phyloP scores from a whole-genome alignment of 2,329 filamentous ascomycete genomes.

The Gnomoniopsis smithogilvyi region DNA sequence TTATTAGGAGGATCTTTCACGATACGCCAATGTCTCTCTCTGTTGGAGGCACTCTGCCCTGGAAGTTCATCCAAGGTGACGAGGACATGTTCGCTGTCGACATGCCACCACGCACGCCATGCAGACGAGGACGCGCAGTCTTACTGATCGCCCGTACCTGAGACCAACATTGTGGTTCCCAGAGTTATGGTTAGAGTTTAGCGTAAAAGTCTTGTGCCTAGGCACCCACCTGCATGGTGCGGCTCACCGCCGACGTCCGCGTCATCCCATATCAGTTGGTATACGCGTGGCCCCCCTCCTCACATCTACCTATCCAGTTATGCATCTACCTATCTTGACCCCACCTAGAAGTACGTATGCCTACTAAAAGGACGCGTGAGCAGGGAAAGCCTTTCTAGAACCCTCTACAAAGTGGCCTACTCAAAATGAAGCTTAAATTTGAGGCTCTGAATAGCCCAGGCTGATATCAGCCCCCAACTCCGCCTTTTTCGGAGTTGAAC shows the following conservation, averaged over 20 bases:
- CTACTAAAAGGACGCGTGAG: background rate
- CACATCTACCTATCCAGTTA: background rate
- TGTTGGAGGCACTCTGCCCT: background rate
- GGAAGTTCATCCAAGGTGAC: background rate
- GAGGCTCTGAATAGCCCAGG: background rate
- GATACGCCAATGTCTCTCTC: background rate
- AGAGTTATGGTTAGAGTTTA: conserved; percentile 1
- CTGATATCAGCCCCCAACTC: background rate
- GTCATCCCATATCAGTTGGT: conserved; percentile 1
- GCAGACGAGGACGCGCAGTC: background rate
- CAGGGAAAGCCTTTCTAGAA: no score
- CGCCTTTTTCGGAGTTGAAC: background rate
- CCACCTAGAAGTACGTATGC: background rate
- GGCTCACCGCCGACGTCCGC: conserved; percentile 3
- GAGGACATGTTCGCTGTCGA: background rate
- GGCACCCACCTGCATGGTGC: background rate
- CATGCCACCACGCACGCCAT: background rate
- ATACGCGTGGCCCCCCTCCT: background rate
- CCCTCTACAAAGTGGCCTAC: no score
- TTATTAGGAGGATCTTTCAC: background rate
- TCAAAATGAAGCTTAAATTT: background rate
- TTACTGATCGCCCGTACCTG: background rate
- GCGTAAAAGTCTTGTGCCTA: background rate
- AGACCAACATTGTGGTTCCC: background rate
- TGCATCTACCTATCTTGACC: background rate